Evolutionary conservation across 75 land plant genomes (phyloP), one percentile per base, ranked within the genome.

Genomic region (Azolla pinnata): DNA sequence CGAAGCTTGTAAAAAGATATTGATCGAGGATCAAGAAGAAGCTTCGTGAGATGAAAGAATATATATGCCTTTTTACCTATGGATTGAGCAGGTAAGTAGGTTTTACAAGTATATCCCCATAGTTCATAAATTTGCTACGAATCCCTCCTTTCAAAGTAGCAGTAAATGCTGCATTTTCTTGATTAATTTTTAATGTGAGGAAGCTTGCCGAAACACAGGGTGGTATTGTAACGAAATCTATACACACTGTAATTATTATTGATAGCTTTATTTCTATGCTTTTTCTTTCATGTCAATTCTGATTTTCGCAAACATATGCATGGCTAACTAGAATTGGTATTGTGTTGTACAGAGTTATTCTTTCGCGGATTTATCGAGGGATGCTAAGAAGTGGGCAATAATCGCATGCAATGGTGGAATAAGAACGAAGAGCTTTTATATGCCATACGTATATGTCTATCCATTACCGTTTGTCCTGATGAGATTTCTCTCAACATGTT

Each of bases 1-100:
- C 53, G 98, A 92, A 55, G 95, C 86, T 28, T 85, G 86, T 73
- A 92, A 92, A 82, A 76, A 74, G 73, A 65, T 92, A 18, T 56
- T 92, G 58, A 73, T 88, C 8, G 98, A 92, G 58, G 66, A n/a
- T n/a, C n/a, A 92, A 9, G 80, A 78, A 44, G 76, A 75, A 1
- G 75, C 14, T 38, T 7, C 12, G 12, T 38, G 42, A 38, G 42
- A 38, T 7, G 14, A 8, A 38, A 38, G 18, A 5, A 51, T 18
- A 51, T 19, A 24, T 9, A 18, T 5, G 24, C 24, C 9, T 51
- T 5, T 18, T 18, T 9, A 24, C n/a, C 9, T 51, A 24, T 51
- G 17, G 8, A 18, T 5, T 18, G 18, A 51, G 18, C 9, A 24
- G 54, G 17, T 19, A 7, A 24, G 14, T n/a, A n/a, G n/a, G n/a